Conservation (phyloP, 1,139 yeast genomes). For the Kodamaea sp. region DNA sequence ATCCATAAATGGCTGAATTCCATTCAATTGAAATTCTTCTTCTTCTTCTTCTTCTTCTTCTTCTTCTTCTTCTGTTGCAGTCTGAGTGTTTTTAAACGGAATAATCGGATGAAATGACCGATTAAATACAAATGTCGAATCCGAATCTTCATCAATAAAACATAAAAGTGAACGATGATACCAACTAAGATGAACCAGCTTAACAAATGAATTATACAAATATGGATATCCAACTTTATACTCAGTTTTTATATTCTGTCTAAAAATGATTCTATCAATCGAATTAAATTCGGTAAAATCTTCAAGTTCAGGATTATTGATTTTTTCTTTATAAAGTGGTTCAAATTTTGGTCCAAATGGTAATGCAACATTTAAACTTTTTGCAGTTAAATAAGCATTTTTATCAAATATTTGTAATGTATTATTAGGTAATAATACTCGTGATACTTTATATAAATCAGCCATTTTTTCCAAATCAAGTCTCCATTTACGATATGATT, state of each 20-base stretch:
- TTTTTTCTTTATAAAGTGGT: conserved; percentile 66
- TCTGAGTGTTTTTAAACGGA: conserved; percentile 28
- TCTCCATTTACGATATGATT: conserved; percentile 72
- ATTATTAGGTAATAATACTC: conserved; percentile 54
- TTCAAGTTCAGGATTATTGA: conserved; percentile 57
- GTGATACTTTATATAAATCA: conserved; percentile 59
- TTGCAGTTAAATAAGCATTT: conserved; percentile 81
- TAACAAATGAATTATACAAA: conserved; percentile 75
- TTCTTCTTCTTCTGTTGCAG: conserved; percentile 10
- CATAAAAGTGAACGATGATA: conserved; percentile 61
- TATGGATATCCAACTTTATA: conserved; percentile 84
- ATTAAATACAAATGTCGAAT: conserved; percentile 54
- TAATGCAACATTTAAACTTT: conserved; percentile 77
- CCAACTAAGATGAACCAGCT: conserved; percentile 56
- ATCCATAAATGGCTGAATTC: conserved; percentile 16
- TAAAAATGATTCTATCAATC: conserved; percentile 77
- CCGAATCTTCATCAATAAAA: conserved; percentile 43
- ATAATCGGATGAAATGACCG: conserved; percentile 53
- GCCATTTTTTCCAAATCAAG: conserved; percentile 62
- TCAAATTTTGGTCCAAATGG: conserved; percentile 98
- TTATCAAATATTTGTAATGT: conserved; percentile 63
- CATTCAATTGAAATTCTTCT: conserved; percentile 11
- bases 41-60: conserved; percentile 6
- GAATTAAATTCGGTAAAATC: conserved; percentile 90
- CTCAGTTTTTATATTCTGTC: conserved; percentile 76